Evolutionary conservation across 768 basidiomycete genomes (phyloP), one percentile per base, ranked within the genome.

Genomic region (Myochromella boudieri): DNA sequence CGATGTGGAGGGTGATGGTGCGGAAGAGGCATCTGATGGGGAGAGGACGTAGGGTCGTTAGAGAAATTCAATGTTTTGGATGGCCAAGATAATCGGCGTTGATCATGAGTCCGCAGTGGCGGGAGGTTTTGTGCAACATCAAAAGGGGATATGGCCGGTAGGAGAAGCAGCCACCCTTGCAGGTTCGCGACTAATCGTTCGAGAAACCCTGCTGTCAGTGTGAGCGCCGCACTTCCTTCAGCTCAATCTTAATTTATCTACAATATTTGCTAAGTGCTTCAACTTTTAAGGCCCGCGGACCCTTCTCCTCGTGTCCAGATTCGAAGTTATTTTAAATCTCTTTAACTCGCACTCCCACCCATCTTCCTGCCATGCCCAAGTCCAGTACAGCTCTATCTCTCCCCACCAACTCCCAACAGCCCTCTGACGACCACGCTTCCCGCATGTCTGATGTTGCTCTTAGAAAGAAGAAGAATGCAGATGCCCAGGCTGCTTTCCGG

Each of bases 381-480:
- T 70, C 72, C 43, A 63, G 59, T 37, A 51, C 68, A 52, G 52
- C 65, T 40, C 47, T 51, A 34, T 64, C 69, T 28, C 56, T 63
- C 43, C 49, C 65, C 42, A 60, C 46, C 57, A 48, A 46, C 56
- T 46, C 63, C 61, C 68, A 72, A 63, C 62, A 68, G 55, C 52
- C 65, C 25, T 51, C 59, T 18, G 65, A 71, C 45, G 65, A 68
- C 27, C 51, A 62, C 50, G 58, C 69, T 21, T 57, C 71, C 36
- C 76, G 77, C 52, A 62, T 83, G 62, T 75, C 83, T 54, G 85
- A 87, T 65, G 77, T 85, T 10, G 82, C 84, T 26, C 73, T 87
- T 57, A 72, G 88, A 54, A 90, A 89, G 72, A 89, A 88, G 75
- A 92, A 92, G 71, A 92, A 92, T 58, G 90, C 90, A 27, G 87